Evolutionary conservation across 352 stramenopile species (phyloP).

Genomic region (Globisporangium rhizosaccharum): DNA sequence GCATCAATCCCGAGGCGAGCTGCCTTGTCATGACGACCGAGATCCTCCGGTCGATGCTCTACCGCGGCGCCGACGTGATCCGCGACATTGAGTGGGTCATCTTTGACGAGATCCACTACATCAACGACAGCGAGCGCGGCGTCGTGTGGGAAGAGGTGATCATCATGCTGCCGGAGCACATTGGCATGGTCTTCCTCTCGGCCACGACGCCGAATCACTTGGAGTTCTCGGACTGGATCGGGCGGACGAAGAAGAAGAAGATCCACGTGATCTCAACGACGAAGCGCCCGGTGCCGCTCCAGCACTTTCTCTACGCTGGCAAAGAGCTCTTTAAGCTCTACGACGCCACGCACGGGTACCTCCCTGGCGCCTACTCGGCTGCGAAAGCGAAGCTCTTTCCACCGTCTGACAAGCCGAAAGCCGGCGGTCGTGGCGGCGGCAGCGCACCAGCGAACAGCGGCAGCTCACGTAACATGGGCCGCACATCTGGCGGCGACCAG

Average conservation of each 20-base stretch:
- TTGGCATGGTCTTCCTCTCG: constrained; percentile 98
- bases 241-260: constrained; percentile 92
- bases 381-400: constrained; percentile 67
- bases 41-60: constrained; percentile 96
- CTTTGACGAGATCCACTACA: constrained; percentile 98
- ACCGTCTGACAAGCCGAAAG: constrained; percentile 46
- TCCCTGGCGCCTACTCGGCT: constrained; percentile 46
- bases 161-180: constrained; percentile 96
- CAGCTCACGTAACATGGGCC: constrained; percentile 39
- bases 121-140: constrained; percentile 97
- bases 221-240: constrained; percentile 99
- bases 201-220: constrained; percentile 98
- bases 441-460: constrained; percentile 24
- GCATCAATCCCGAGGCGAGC: constrained; percentile 93
- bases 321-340: constrained; percentile 91
- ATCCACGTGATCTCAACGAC: constrained; percentile 98
- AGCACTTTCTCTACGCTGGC: constrained; percentile 94
- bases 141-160: constrained; percentile 98
- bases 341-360: constrained; percentile 46
- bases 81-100: constrained; percentile 98
- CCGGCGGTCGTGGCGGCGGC: constrained; percentile 20
- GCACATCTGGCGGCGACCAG: constrained; percentile 56
- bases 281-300: constrained; percentile 95
- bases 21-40: constrained; percentile 99
- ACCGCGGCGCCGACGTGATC: constrained; percentile 94